Evolutionary conservation across 2,329 filamentous ascomycete species (phyloP), one percentile per base, ranked within the genome.

Genomic region (Arthrinium puccinioides): DNA sequence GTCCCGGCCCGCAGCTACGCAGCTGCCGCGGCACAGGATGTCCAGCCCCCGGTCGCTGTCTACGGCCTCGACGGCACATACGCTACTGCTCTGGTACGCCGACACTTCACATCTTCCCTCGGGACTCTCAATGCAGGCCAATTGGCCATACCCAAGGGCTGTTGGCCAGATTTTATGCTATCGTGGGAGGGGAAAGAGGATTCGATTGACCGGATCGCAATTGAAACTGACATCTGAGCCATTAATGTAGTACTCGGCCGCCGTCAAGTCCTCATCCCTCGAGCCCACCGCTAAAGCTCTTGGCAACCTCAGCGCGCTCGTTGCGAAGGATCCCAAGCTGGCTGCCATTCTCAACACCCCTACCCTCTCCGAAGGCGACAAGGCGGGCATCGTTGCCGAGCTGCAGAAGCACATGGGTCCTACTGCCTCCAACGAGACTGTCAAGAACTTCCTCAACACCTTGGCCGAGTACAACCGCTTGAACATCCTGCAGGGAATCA

Each of bases 21-120:
- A 58, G 69, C 75, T 45, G 66, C 77, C 46, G 63, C 78, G 53
- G 63, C 73, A 57, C 69, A 79, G 62, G 79, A 82, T 44, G 68
- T 79, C 64, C 89, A 86, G 75, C 81, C 90, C 56, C 92, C 92
- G 52, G 74, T 96, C 61, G 78, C 89, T 56, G 79, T 98, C 60
- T 98, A 87, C 69, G 92, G 92, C 55, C 72, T 98, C 61, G 92
- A 97, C 69, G 92, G 92, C 67, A 97, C 90, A 63, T 98, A 98
- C 72, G 92, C 92, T 64, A 88, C 84, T 71, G 92, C 92, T 72
- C 77, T 98, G 82, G 92, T 98, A 90, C 65, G 87, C 44, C 16
- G 8, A 20, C 41, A 32, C 63, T 41, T 27, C 40, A n/a, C 14
- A 51, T 41, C 35, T 19, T 31, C 16, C 31, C 26, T 32, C 18